Base-by-base conservation (phyloP, 345 rosid species). In the Aquilaria yunnanensis region DNA sequence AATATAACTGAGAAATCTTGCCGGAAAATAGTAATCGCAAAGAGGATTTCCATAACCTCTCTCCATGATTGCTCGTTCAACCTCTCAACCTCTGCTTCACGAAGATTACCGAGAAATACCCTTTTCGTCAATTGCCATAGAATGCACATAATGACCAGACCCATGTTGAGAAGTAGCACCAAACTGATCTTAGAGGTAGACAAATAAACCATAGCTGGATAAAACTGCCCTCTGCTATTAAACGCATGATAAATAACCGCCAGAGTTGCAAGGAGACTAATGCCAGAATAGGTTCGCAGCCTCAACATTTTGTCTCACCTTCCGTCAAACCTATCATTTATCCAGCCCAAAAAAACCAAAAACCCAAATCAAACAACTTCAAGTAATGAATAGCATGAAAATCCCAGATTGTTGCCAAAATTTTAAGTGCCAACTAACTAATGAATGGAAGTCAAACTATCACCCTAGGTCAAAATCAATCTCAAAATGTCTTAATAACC, bases 41-140 rank as follows among this genome's bases (percentile, higher is more conserved):
- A 93, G 68, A 93, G 96, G 62, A 90, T 84, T 76, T 93, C 97
- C 97, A 93, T 90, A 52, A 87, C 78, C 72, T 93, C 98, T 57
- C 98, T 87, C 96, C 94, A 87, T 0, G 90, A 84, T 55, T 90
- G 97, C 72, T 93, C 98, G 61, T 93, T 93, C 74, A 93, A 70
- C 57, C 98, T 78, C 82, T 93, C 98, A 14, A 93, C 83, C 60
- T 93, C 98, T 9, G 97, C 97, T 75, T 93, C 98, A 5, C 98
- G 85, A 31, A 92, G 98, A 10, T 93, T 73, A 45, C 98, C 98
- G 13, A 93, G 94, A 70, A 93, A 93, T 8, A 93, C 57, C 30
- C 77, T 67, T 58, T 90, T 93, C 51, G 75, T 80, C 23, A 93
- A 67, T 48, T 87, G 92, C 98, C 98, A 93, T 41, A 93, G 61